Conservation (phyloP, 2,329 filamentous ascomycete genomes). For the Fusarium musae region DNA sequence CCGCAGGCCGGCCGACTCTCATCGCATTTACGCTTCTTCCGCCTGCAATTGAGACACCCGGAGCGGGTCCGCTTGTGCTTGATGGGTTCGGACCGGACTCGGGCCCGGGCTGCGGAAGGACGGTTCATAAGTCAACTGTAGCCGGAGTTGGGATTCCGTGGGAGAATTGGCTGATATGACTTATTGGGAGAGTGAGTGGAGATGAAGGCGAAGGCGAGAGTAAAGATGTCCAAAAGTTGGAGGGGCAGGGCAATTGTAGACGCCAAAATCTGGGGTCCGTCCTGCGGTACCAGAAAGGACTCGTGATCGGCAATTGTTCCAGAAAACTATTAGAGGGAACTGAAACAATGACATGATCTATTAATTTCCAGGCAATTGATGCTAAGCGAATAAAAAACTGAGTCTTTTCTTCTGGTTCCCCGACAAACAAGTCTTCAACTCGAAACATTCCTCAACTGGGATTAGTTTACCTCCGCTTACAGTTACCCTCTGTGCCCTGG, state of each 20-base stretch:
- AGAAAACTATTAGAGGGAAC: not conserved
- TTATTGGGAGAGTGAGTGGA: not conserved
- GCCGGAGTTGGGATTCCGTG: constrained; percentile 8
- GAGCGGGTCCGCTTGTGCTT: constrained; percentile 51
- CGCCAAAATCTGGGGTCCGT: not conserved
- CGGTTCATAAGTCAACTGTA: constrained; percentile 39
- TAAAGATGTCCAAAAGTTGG: not conserved
- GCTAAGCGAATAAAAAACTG: not conserved
- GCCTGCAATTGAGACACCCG: constrained; percentile 53
- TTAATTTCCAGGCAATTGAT: not conserved
- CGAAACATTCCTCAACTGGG: constrained; percentile 1
- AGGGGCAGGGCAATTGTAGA: constrained; percentile 12
- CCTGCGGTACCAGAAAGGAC: not conserved
- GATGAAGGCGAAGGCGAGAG: not conserved
- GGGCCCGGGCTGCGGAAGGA: not conserved
- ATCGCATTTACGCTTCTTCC: constrained; percentile 54
- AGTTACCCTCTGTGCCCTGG: not conserved
- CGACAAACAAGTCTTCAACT: not conserved
- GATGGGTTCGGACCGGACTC: constrained; percentile 4
- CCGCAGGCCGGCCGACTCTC: constrained; percentile 51
- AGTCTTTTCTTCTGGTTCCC: not conserved
- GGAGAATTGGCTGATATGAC: not conserved
- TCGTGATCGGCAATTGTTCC: not conserved
- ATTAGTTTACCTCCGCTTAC: constrained; percentile 15
- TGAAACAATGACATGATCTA: not conserved